These are phyloP conservation scores for Maudiozyma bulderi DNA, from an alignment of 805 yeast genomes.

Conservation along the genomic window DNA sequence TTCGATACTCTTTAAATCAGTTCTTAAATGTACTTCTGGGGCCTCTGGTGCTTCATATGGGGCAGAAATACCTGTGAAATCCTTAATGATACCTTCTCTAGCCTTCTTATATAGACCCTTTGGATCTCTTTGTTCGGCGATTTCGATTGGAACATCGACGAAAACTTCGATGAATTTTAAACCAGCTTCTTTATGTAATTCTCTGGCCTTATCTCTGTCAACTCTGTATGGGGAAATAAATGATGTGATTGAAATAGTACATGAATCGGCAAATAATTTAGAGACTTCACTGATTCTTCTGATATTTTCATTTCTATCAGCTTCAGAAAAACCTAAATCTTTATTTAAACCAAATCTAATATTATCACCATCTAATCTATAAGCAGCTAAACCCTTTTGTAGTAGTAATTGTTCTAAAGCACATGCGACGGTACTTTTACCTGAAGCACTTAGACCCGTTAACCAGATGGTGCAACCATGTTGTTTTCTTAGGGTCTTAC, in stretches of 20 bases:
- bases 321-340: conserved; percentile 86
- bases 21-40: conserved; percentile 76
- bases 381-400: conserved; percentile 59
- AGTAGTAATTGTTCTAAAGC: conserved; percentile 80
- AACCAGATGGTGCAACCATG: conserved; percentile 89
- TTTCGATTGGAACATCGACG: conserved; percentile 87
- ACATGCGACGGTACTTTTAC: conserved; percentile 90
- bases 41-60: conserved; percentile 88
- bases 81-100: conserved; percentile 86
- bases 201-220: conserved; percentile 80
- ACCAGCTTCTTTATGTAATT: conserved; percentile 63
- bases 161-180: conserved; percentile 84
- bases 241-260: conserved; percentile 77
- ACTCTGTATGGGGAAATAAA: conserved; percentile 85
- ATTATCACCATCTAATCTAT: conserved; percentile 91
- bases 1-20: conserved; percentile 64
- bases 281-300: conserved; percentile 93
- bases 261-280: conserved; percentile 88
- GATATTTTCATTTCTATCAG: conserved; percentile 89
- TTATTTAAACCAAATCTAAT: conserved; percentile 90
- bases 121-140: conserved; percentile 96
- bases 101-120: conserved; percentile 96
- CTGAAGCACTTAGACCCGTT: conserved; percentile 92
- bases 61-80: conserved; percentile 91
- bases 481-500: conserved; percentile 62